phyloP scores from a whole-genome alignment of 164 flowering plant genomes.

The Macadamia tetraphylla region DNA sequence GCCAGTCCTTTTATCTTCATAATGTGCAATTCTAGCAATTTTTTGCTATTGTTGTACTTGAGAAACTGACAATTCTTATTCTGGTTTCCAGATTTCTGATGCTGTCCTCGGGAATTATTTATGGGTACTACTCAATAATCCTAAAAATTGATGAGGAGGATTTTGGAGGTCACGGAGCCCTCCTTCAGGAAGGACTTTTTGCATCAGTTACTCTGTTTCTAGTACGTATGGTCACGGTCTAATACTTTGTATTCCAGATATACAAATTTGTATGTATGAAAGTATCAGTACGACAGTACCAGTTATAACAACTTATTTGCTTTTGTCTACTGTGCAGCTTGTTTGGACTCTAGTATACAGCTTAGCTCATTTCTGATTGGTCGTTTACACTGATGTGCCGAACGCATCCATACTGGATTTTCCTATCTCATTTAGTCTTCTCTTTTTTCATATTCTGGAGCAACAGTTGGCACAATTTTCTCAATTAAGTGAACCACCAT shows the following conservation, averaged over 20 bases:
- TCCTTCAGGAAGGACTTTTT: slow-evolving; percentile 94
- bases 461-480: neutral
- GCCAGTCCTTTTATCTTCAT: too few species aligned
- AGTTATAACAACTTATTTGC: neutral
- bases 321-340: slow-evolving; percentile 22
- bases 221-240: slow-evolving; percentile 32
- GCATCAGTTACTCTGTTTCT: slow-evolving; percentile 84
- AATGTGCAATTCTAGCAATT: too few species aligned
- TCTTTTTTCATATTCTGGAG: neutral
- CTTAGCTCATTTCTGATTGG: slow-evolving; percentile 71
- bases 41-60: neutral
- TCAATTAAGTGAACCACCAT: too few species aligned
- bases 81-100: slow-evolving; percentile 57
- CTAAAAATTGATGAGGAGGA: slow-evolving; percentile 94
- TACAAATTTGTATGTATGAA: neutral
- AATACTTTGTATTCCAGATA: neutral
- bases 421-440: neutral
- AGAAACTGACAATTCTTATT: slow-evolving; percentile 2
- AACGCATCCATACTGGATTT: neutral
- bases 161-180: slow-evolving; percentile 93
- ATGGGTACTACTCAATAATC: slow-evolving; percentile 69
- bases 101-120: slow-evolving; percentile 65
- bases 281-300: neutral
- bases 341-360: slow-evolving; percentile 87
- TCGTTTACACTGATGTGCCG: slow-evolving; percentile 6